Conservation (phyloP, 2,329 filamentous ascomycete species). For the Didymella sp. region DNA sequence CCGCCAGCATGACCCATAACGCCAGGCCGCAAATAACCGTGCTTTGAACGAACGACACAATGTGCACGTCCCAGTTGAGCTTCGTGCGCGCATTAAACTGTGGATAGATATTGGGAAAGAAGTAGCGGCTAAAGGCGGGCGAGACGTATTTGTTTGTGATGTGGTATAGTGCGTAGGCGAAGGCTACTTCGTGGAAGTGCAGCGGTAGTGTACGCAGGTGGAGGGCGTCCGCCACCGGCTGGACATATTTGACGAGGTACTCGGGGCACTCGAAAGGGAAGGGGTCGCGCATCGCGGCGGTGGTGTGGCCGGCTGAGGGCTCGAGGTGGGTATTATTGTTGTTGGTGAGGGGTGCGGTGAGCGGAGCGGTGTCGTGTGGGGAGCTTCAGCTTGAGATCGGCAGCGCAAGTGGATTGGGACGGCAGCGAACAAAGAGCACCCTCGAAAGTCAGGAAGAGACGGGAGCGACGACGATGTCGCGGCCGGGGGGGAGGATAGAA, state of each 20-base stretch:
- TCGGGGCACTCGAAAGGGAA: conserved; percentile 69
- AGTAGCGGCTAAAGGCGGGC: conserved; percentile 66
- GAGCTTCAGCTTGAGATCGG: conserved; percentile 5
- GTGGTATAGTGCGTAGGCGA: conserved; percentile 72
- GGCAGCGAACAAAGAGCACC: not conserved
- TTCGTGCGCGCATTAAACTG: conserved; percentile 67
- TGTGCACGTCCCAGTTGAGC: conserved; percentile 85
- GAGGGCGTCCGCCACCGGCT: conserved; percentile 69
- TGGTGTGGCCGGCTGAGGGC: not conserved
- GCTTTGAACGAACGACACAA: conserved; percentile 83
- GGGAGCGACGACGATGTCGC: not conserved
- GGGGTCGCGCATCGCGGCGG: conserved; percentile 70
- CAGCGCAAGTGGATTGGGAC: conserved; percentile 4
- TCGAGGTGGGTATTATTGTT: not conserved
- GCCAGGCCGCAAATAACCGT: conserved; percentile 73
- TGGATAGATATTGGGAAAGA: conserved; percentile 70
- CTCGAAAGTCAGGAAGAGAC: not conserved
- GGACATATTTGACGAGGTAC: conserved; percentile 61
- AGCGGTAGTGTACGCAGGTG: conserved; percentile 71
- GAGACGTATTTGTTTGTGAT: conserved; percentile 71
- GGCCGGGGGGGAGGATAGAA: not conserved
- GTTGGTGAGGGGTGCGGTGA: conserved; percentile 15
- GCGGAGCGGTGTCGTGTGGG: conserved; percentile 13
- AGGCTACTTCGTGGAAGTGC: conserved; percentile 78
- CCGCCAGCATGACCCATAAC: conserved; percentile 72